Evolutionary conservation across 345 rosid species (phyloP).

Genomic region (Turnera subulata): DNA sequence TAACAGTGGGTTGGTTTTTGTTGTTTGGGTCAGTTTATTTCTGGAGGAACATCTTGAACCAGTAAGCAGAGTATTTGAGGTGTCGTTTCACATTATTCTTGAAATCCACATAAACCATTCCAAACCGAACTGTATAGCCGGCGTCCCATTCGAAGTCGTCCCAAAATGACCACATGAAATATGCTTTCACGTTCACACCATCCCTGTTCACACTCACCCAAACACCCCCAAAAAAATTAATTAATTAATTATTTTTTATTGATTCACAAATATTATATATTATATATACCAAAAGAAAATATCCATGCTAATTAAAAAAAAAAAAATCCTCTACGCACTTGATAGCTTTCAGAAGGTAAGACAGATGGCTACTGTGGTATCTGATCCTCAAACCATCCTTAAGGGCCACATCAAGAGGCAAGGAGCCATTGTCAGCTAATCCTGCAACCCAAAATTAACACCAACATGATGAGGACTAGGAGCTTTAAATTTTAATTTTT

Average conservation of each 20-base stretch:
- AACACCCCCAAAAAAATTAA: too few species aligned
- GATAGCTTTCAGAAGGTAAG: constrained; percentile 27
- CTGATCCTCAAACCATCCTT: constrained; percentile 37
- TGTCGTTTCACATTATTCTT: constrained; percentile 45
- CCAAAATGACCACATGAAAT: constrained; percentile 52
- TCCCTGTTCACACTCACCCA: constrained; percentile 24
- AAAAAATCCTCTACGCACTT: constrained; percentile 22
- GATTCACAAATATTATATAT: too few species aligned
- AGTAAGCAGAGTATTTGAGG: constrained; percentile 51
- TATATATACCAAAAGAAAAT: too few species aligned
- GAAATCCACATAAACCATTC: constrained; percentile 49
- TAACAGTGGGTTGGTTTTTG: too few species aligned
- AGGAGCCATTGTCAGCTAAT: constrained; percentile 31
- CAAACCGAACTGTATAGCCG: constrained; percentile 53
- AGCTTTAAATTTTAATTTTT: too few species aligned
- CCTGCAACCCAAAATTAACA: constrained; percentile 16
- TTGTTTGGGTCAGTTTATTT: too few species aligned
- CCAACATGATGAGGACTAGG: neutral
- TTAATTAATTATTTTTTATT: too few species aligned
- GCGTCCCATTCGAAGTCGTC: constrained; percentile 60
- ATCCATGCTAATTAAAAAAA: too few species aligned
- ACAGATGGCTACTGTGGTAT: constrained; percentile 31
- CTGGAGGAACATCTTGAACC: constrained; percentile 49
- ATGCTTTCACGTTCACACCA: constrained; percentile 53
- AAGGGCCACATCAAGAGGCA: constrained; percentile 27